Evolutionary conservation across 345 rosid genomes (phyloP).

Genomic region (Arabis hirsuta): DNA sequence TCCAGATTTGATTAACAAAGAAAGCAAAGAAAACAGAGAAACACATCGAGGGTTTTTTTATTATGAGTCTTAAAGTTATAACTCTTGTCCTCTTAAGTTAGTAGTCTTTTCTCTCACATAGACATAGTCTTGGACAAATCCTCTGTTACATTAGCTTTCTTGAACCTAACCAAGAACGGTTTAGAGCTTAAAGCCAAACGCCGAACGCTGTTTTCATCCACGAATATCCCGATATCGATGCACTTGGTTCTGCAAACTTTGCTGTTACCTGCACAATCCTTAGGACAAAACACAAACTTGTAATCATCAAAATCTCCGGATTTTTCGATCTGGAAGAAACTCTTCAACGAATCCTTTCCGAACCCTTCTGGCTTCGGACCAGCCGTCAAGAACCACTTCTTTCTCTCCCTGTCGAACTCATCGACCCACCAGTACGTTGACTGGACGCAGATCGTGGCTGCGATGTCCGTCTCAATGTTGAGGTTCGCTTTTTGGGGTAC

Average conservation of each 20-base stretch:
- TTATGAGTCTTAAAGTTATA: background rate
- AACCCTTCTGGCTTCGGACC: conserved; percentile 55
- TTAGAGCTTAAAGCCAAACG: conserved; percentile 55
- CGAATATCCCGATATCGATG: conserved; percentile 53
- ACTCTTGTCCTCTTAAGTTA: too few relatives aligned
- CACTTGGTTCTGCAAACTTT: too few relatives aligned
- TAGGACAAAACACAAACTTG: conserved; percentile 72
- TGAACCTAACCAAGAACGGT: conserved; percentile 61
- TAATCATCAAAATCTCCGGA: conserved; percentile 37
- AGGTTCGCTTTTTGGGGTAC: conserved; percentile 13
- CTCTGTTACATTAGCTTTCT: conserved; percentile 47
- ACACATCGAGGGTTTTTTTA: background rate
- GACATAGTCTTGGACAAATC: conserved; percentile 6
- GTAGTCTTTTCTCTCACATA: too few relatives aligned
- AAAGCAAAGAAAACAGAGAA: background rate
- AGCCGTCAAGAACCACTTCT: conserved; percentile 38
- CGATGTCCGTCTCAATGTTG: conserved; percentile 7
- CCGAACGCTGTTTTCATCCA: conserved; percentile 47
- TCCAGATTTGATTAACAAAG: background rate
- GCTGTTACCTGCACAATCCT: conserved; percentile 45
- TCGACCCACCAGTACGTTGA: conserved; percentile 28
- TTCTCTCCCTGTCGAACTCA: background rate
- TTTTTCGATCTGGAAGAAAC: conserved; percentile 66
- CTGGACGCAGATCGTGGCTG: background rate
- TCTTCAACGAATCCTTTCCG: conserved; percentile 45